Base-by-base conservation (phyloP, 2,329 filamentous ascomycete genomes). In the Colletotrichum sp. region DNA sequence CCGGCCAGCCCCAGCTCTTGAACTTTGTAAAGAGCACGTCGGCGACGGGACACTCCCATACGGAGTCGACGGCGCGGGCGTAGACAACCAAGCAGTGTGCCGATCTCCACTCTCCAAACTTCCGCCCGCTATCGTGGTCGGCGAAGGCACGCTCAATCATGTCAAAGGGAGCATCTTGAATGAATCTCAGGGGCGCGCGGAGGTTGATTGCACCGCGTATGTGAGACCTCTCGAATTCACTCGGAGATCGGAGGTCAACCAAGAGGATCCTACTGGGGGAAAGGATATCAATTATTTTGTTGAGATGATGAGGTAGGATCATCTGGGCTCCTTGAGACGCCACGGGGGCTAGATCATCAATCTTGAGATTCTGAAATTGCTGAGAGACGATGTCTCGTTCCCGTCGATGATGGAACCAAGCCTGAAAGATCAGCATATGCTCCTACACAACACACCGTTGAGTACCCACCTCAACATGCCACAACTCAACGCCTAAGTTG, bases 331-430 rank as follows among this genome's bases (percentile, higher is more conserved):
- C 84, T 25, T 83, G 81, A 4, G 79, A 82, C 18, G 80, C 70
- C 22, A 80, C 80, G 1, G 80, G 79, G 10, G 79, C 80, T 9
- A 81, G 79, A 30, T 87, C 85, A 25, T 85, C 85, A 48, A 87
- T 82, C 58, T 82, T 84, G 27, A 90, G 83, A 48, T 82, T 85
- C 43, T 88, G 87, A 8, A 90, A 82, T 64, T 86, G 87, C 76
- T 85, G 84, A 4, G 83, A 84, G 36, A 88, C 86, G 22, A 84
- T 81, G 76, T 90, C 88, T 65, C 86, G 86, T 66, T 90, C 86
- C 34, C 88, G 86, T 25, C 89, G 87, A 74, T 90, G 88, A 75
- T 89, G 86, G 79, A 91, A 91, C 90, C 90, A 91, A 5, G 83
- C 75, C 85, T 87, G 64, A 82, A 27, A 82, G 18, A 68, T 75